phyloP scores from a whole-genome alignment of 805 yeast species.

The Wickerhamomyces xylosicus region DNA sequence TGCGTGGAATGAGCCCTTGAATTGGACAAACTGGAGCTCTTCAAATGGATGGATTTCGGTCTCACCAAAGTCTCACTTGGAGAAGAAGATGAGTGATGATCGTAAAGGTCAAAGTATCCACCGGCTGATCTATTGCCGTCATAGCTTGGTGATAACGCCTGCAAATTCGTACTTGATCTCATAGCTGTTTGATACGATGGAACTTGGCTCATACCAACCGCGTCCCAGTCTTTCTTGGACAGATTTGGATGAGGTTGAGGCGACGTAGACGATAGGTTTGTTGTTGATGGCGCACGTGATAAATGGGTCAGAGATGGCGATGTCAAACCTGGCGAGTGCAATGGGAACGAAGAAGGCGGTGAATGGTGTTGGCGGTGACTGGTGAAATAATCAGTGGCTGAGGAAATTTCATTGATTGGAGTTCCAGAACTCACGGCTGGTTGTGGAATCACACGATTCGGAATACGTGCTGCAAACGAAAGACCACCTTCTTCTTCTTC shows the following conservation, averaged over 20 bases:
- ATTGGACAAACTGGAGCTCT: constrained; percentile 17
- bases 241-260: not conserved
- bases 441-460: not conserved
- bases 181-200: constrained; percentile 83
- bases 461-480: constrained; percentile 7
- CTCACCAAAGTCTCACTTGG: constrained; percentile 12
- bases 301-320: constrained; percentile 49
- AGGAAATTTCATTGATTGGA: constrained; percentile 14
- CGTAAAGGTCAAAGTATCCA: too few species aligned
- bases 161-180: constrained; percentile 35
- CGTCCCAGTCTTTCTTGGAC: constrained; percentile 27
- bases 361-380: constrained; percentile 5
- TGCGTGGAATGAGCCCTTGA: constrained; percentile 19
- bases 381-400: constrained; percentile 26
- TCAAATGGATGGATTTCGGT: constrained; percentile 19
- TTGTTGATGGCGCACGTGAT: constrained; percentile 47
- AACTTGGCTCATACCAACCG: constrained; percentile 47
- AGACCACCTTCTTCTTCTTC: constrained; percentile 15
- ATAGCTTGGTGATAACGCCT: constrained; percentile 64
- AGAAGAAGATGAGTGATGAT: constrained; percentile 4
- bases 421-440: constrained; percentile 16
- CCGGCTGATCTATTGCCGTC: not conserved
- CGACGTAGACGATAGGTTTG: constrained; percentile 13
- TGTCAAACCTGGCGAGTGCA: constrained; percentile 28
- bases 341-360: constrained; percentile 4